These are phyloP conservation scores for Cordyceps javanica DNA, from an alignment of 2,329 filamentous ascomycete genomes.

Conservation along the genomic window DNA sequence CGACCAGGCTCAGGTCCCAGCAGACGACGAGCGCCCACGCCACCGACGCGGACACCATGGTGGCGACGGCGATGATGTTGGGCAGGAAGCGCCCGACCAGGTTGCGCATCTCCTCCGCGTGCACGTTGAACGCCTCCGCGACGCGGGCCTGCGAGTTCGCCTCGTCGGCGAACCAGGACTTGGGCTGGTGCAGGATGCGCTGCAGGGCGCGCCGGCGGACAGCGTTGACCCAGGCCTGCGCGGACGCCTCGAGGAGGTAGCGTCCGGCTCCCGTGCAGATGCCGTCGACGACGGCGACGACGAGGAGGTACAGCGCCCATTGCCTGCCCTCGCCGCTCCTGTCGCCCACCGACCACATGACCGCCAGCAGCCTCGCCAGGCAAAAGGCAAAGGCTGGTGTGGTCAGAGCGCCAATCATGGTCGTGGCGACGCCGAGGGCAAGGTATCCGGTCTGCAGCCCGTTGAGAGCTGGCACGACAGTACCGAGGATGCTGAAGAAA, in stretches of 20 bases:
- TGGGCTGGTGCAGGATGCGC: constrained; percentile 68
- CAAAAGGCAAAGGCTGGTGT: constrained; percentile 72
- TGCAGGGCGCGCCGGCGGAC: constrained; percentile 63
- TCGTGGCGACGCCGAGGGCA: constrained; percentile 53
- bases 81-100: constrained; percentile 73
- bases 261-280: constrained; percentile 58
- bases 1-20: constrained; percentile 77
- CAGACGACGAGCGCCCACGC: constrained; percentile 67
- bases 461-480: constrained; percentile 54
- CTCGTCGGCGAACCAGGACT: constrained; percentile 63
- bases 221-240: constrained; percentile 69
- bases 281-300: constrained; percentile 62
- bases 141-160: constrained; percentile 59
- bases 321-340: constrained; percentile 45
- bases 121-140: constrained; percentile 67
- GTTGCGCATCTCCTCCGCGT: constrained; percentile 82
- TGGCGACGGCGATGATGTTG: constrained; percentile 56
- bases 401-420: constrained; percentile 54
- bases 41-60: constrained; percentile 64
- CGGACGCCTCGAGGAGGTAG: constrained; percentile 64
- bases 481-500: background rate
- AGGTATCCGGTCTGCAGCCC: constrained; percentile 48
- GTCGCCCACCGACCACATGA: constrained; percentile 54
- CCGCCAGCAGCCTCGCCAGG: constrained; percentile 64
- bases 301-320: constrained; percentile 67